Evolutionary conservation across 208 protist species (phyloP), one percentile per base, ranked within the genome.

Genomic region (Trypanosoma avium): DNA sequence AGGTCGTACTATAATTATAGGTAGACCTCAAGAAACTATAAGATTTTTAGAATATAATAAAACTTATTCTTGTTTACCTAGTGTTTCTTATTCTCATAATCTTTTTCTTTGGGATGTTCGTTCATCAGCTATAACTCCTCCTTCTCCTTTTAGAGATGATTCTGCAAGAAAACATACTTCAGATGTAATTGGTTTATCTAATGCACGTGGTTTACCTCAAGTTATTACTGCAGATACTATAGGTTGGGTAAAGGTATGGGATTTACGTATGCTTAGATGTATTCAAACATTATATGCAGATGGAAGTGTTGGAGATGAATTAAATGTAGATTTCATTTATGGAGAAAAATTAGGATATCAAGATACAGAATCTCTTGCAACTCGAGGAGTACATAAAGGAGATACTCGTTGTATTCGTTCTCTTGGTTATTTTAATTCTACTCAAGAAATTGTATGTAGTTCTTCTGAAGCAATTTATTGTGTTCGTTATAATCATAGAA

Each of bases 211-310:
- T 47, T 49, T 80, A 4, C 80, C 87, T 13, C 82, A 93, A 50
- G 57, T 92, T 19, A 73, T 95, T 33, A 92, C 82, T 10, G 76
- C 73, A 17, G 92, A 97, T 60, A 65, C 52, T 42, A 61, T 67
- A 9, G 87, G 92, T 17, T 53, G 72, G 22, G 73, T 95, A 27
- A 90, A 88, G 47, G 75, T 95, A 38, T 97, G 92, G 92, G 92
- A 97, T 61, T 58, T 93, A 26, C 71, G 77, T 21, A 78, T 73
- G 9, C 73, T 86, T 36, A 62, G 57, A 52, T 97, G 92, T 48
- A 61, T 88, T 21, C 92, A 97, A 71, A 87, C 76, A 6, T 63
- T 90, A 12, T 73, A 73, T 9, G 63, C 62, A 9, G 77, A 82
- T 52, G 77, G 76, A 19, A 49, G 22, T 55, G 48, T 43, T 35